Evolutionary conservation across 176 grass and related monocot species (phyloP).

Genomic region (Aegilops speltoides): DNA sequence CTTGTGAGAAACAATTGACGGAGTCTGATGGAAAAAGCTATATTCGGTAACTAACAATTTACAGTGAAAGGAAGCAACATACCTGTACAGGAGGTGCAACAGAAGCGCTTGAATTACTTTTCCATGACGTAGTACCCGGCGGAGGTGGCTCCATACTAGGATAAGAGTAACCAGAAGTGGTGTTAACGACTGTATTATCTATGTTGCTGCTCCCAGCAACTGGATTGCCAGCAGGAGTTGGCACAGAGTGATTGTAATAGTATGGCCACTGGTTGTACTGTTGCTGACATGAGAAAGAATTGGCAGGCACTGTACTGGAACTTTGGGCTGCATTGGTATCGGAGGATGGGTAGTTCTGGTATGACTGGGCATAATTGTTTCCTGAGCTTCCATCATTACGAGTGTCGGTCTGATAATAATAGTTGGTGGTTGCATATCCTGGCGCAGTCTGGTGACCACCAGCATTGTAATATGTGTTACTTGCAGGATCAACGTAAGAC

Average conservation of each 20-base stretch:
- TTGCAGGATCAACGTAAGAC: constrained; percentile 81
- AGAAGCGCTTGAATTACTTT: constrained; percentile 52
- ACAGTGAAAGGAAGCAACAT: constrained; percentile 26
- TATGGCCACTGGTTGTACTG: constrained; percentile 81
- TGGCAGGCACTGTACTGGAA: constrained; percentile 54
- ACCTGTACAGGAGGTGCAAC: constrained; percentile 69
- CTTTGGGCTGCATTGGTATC: constrained; percentile 52
- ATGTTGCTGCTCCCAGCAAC: constrained; percentile 39
- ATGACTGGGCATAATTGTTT: constrained; percentile 45
- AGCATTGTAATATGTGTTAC: constrained; percentile 99
- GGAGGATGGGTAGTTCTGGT: constrained; percentile 60
- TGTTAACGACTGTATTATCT: constrained; percentile 34
- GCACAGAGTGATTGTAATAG: constrained; percentile 64
- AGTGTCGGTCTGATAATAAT: constrained; percentile 72
- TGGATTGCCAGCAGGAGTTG: constrained; percentile 49
- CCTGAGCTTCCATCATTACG: constrained; percentile 47
- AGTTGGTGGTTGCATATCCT: constrained; percentile 71
- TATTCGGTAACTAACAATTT: constrained; percentile 21
- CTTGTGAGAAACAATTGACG: not conserved
- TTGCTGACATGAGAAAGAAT: constrained; percentile 75
- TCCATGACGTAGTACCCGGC: constrained; percentile 87
- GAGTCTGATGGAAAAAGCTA: constrained; percentile 6
- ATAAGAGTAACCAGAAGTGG: constrained; percentile 65
- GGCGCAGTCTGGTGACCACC: constrained; percentile 79
- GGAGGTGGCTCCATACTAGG: constrained; percentile 79